A percentile compares a stretch with the other conserved stretches of the same genome.
phyloP scores from a whole-genome alignment of 441 rosid genomes.

The Raphanus hybrid region DNA sequence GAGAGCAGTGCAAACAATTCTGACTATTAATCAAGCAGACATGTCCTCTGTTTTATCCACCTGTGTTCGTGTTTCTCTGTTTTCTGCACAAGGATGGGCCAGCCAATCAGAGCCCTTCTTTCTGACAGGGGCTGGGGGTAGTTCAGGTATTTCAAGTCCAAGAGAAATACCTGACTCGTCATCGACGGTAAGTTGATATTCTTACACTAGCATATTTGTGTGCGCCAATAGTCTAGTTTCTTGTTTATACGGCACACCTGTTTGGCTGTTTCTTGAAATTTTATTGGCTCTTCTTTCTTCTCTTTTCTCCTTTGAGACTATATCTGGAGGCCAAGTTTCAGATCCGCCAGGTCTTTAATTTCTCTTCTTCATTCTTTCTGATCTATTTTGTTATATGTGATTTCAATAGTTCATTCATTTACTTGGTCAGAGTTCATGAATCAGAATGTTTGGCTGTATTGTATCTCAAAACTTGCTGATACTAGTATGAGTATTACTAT shows the following conservation, averaged over 20 bases:
- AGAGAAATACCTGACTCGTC: conserved; percentile 17
- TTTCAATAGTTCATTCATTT: background rate
- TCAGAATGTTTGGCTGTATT: background rate
- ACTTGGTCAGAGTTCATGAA: conserved; percentile 9
- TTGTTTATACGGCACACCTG: background rate
- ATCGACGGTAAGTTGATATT: background rate
- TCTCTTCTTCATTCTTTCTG: background rate
- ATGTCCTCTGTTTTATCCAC: too few species aligned
- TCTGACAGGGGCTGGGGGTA: conserved; percentile 14
- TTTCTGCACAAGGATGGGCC: too few species aligned
- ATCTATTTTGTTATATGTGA: too few species aligned
- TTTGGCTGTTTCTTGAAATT: background rate
- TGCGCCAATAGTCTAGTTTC: conserved; percentile 21
- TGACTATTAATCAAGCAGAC: too few species aligned
- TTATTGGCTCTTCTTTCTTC: background rate
- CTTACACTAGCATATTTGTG: background rate
- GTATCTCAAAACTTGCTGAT: background rate
- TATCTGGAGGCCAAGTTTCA: conserved; percentile 11
- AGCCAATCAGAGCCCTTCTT: background rate
- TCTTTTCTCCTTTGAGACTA: background rate
- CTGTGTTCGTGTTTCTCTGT: too few species aligned
- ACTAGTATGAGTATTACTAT: background rate
- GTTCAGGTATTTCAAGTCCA: background rate
- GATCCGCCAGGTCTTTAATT: conserved; percentile 15
- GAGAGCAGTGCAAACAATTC: too few species aligned